These are phyloP conservation scores for Crataegus laevigata DNA, from an alignment of 306 rosid species.

Conservation along the genomic window DNA sequence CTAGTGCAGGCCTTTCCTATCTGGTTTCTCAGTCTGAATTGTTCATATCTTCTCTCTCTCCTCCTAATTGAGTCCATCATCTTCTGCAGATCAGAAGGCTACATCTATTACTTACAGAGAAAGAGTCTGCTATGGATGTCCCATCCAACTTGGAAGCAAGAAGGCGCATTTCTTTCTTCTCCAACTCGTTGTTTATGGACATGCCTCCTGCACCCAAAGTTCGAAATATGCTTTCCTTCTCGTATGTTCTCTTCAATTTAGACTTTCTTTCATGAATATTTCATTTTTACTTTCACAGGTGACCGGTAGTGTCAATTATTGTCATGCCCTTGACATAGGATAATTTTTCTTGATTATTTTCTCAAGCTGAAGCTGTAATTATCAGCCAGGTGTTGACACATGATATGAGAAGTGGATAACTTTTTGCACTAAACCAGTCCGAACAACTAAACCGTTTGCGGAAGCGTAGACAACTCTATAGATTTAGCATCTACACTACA, in stretches of 20 bases:
- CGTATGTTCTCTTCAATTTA: slow-evolving; percentile 48
- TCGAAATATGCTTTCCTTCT: slow-evolving; percentile 88
- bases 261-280: slow-evolving; percentile 1
- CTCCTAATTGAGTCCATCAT: slow-evolving; percentile 5
- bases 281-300: background rate
- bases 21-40: background rate
- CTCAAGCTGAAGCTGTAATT: background rate
- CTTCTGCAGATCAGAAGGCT: slow-evolving; percentile 69
- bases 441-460: background rate
- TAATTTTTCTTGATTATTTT: background rate
- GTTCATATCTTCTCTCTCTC: background rate
- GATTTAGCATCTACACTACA: background rate
- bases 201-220: slow-evolving; percentile 97
- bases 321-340: background rate
- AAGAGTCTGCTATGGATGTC: slow-evolving; percentile 98
- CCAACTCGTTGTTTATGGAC: slow-evolving; percentile 92
- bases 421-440: background rate
- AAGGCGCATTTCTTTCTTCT: slow-evolving; percentile 89
- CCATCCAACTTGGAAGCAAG: slow-evolving; percentile 95
- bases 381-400: background rate
- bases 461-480: background rate
- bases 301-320: background rate
- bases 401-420: background rate
- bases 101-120: slow-evolving; percentile 84
- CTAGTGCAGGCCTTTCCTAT: background rate